Evolutionary conservation across 1,139 yeast genomes (phyloP).

Genomic region (Sugiyamaella paludigena): DNA sequence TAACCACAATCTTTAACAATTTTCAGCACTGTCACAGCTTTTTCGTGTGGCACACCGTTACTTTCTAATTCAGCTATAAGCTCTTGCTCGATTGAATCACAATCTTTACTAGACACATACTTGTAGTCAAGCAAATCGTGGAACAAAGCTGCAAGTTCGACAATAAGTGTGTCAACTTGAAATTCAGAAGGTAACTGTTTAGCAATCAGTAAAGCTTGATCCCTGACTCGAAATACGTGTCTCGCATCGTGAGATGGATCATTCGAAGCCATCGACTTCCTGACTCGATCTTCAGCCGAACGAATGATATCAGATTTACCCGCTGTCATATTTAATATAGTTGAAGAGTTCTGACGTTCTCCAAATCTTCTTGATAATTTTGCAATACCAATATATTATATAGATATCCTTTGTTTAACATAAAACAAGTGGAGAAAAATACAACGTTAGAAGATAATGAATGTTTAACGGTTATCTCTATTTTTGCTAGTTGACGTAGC

Average conservation of each 20-base stretch:
- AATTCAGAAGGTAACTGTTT: constrained; percentile 12
- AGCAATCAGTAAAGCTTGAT: constrained; percentile 32
- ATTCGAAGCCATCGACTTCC: constrained; percentile 29
- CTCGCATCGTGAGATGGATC: constrained; percentile 37
- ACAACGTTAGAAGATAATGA: no score
- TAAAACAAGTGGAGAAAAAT: no score
- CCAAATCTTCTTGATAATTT: no score
- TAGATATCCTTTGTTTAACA: no score
- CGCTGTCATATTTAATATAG: no score
- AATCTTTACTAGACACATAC: constrained; percentile 23
- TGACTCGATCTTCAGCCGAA: constrained; percentile 25
- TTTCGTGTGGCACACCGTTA: constrained; percentile 24
- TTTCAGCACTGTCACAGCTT: constrained; percentile 26
- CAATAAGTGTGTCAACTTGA: constrained; percentile 31
- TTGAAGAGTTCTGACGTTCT: no score
- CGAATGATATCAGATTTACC: no score
- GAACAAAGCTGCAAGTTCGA: constrained; percentile 39
- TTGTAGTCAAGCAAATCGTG: constrained; percentile 42
- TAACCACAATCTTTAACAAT: constrained; percentile 35
- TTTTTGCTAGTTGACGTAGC: no score
- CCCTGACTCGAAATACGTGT: constrained; percentile 36
- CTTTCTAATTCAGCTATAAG: constrained; percentile 20
- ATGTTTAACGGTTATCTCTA: no score
- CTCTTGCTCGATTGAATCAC: constrained; percentile 15
- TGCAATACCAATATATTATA: no score